Conservation (phyloP, 1,284 basidiomycete species). For the Hemileia vastatrix region DNA sequence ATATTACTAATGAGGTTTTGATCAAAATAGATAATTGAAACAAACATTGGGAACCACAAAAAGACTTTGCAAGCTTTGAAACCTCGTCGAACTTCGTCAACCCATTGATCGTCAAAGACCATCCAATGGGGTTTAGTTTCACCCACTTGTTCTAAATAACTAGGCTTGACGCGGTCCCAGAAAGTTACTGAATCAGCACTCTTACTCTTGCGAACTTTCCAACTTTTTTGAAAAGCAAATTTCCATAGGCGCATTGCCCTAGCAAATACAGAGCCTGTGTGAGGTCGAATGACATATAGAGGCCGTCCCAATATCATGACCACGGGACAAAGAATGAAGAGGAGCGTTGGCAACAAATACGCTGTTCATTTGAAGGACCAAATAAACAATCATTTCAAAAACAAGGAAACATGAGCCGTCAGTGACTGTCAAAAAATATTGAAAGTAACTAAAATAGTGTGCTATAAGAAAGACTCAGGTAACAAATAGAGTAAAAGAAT, state of each 20-base stretch:
- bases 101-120: slow-evolving; percentile 60
- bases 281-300: slow-evolving; percentile 59
- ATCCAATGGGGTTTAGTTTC: slow-evolving; percentile 45
- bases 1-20: slow-evolving; percentile 49
- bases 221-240: slow-evolving; percentile 40
- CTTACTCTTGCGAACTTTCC: slow-evolving; percentile 32
- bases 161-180: slow-evolving; percentile 68
- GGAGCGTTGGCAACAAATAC: slow-evolving; percentile 45
- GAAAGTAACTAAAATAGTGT: background rate
- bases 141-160: slow-evolving; percentile 49
- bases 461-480: background rate
- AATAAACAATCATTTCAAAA: background rate
- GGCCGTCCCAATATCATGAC: slow-evolving; percentile 60
- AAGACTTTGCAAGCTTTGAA: slow-evolving; percentile 78
- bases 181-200: slow-evolving; percentile 54
- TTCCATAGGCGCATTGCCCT: slow-evolving; percentile 40
- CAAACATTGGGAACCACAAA: slow-evolving; percentile 51
- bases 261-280: slow-evolving; percentile 69
- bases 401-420: background rate
- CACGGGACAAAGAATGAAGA: slow-evolving; percentile 51
- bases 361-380: slow-evolving; percentile 11
- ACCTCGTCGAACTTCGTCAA: slow-evolving; percentile 70
- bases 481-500: too few species aligned
- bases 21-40: background rate
- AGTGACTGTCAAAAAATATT: too few species aligned